Evolutionary conservation across 768 basidiomycete genomes (phyloP).

Genomic region (Termitomyces heimii): DNA sequence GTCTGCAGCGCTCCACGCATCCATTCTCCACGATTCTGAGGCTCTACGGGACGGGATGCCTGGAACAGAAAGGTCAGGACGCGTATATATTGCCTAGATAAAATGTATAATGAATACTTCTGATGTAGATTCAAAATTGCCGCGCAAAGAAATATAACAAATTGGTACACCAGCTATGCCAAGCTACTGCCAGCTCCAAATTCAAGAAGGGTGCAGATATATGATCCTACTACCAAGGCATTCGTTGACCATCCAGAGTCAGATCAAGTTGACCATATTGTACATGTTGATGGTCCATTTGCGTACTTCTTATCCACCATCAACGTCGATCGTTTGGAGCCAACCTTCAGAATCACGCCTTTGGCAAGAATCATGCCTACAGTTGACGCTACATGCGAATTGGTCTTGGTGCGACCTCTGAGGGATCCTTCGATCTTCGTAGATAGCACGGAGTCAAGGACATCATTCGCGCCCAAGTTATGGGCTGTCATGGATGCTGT

Average conservation of each 20-base stretch:
- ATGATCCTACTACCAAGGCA: slow-evolving; percentile 41
- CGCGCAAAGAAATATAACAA: slow-evolving; percentile 64
- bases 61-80: slow-evolving; percentile 51
- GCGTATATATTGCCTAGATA: neutral
- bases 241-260: slow-evolving; percentile 41
- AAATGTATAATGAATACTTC: neutral
- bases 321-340: slow-evolving; percentile 84
- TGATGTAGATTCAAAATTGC: slow-evolving; percentile 74
- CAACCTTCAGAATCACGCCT: slow-evolving; percentile 73
- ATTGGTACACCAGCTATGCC: slow-evolving; percentile 62
- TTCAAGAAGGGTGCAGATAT: slow-evolving; percentile 45
- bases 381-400: slow-evolving; percentile 49
- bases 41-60: slow-evolving; percentile 61
- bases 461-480: slow-evolving; percentile 45
- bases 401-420: slow-evolving; percentile 71
- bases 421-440: slow-evolving; percentile 42
- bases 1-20: slow-evolving; percentile 82
- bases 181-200: slow-evolving; percentile 45
- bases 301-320: slow-evolving; percentile 79
- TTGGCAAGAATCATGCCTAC: slow-evolving; percentile 42
- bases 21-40: slow-evolving; percentile 81
- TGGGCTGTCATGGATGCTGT: slow-evolving; percentile 56
- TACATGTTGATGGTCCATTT: slow-evolving; percentile 70
- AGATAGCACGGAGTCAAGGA: slow-evolving; percentile 38
- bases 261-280: slow-evolving; percentile 24